Evolutionary conservation across 2,329 filamentous ascomycete species (phyloP).

Genomic region (Aspergillus neoniger): DNA sequence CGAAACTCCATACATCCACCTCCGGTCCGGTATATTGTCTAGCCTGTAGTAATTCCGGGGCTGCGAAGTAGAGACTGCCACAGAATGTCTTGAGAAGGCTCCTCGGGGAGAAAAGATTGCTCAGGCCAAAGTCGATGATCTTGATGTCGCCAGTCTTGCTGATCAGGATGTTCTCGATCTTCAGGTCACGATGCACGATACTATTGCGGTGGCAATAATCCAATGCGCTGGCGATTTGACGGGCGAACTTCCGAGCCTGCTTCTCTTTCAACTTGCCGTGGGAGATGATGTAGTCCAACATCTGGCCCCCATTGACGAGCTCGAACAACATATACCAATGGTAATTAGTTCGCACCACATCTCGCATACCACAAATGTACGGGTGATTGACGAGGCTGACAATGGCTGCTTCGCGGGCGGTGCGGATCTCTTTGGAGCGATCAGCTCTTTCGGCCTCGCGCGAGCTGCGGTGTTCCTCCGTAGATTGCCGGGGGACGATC

Average conservation of each 20-base stretch:
- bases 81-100: conserved; percentile 93
- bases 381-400: conserved; percentile 92
- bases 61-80: conserved; percentile 95
- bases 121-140: conserved; percentile 97
- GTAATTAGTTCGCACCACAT: conserved; percentile 92
- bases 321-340: conserved; percentile 99
- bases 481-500: conserved; percentile 88
- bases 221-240: conserved; percentile 92
- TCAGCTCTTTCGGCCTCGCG: conserved; percentile 86
- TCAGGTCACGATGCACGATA: conserved; percentile 94
- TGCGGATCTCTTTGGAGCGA: conserved; percentile 93
- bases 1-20: conserved; percentile 98
- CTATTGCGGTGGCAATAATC: conserved; percentile 98
- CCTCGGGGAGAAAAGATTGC: conserved; percentile 88
- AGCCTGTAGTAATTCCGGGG: conserved; percentile 89
- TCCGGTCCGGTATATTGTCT: conserved; percentile 94
- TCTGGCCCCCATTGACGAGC: conserved; percentile 97
- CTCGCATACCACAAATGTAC: conserved; percentile 92
- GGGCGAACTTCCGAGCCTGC: conserved; percentile 94
- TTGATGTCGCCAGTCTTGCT: conserved; percentile 99
- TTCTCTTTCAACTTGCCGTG: conserved; percentile 98
- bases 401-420: conserved; percentile 92
- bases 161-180: conserved; percentile 99
- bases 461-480: conserved; percentile 73
- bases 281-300: conserved; percentile 99